Percentiles rank a stretch among this genome's conserved stretches.
These are phyloP conservation scores for Microstegium vimineum DNA, from an alignment of 176 grass and related monocot genomes.

Conservation along the genomic window DNA sequence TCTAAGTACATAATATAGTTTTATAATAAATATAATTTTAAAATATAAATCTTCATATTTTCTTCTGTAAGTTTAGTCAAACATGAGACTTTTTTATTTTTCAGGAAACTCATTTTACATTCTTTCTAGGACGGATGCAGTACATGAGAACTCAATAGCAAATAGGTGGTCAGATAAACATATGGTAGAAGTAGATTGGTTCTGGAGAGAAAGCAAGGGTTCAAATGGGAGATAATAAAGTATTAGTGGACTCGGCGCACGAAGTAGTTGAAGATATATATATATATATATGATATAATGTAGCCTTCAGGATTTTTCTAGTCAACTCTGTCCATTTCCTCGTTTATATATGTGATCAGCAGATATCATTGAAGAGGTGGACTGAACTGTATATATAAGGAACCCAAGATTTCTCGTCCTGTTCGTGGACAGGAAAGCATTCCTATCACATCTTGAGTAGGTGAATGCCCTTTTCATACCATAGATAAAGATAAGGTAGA, in stretches of 20 bases:
- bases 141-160: neutral
- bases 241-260: neutral
- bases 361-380: neutral
- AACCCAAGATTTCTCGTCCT: neutral
- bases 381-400: neutral
- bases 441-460: conserved; percentile 28
- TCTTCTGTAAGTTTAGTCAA: no score
- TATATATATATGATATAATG: no score
- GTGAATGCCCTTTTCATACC: neutral
- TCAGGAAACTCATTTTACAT: no score
- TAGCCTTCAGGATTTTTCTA: neutral
- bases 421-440: neutral
- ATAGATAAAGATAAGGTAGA: no score
- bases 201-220: neutral
- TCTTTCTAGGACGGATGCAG: no score
- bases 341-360: neutral
- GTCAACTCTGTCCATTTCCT: neutral
- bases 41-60: no score
- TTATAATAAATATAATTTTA: no score
- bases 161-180: neutral
- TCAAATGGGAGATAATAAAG: neutral
- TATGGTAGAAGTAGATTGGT: neutral
- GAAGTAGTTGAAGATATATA: neutral
- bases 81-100: no score
- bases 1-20: no score